Percentiles rank a stretch among this genome's conserved stretches.
These are phyloP conservation scores for Backusella luteola DNA, from an alignment of 192 early-diverging fungal genomes.

Conservation along the genomic window DNA sequence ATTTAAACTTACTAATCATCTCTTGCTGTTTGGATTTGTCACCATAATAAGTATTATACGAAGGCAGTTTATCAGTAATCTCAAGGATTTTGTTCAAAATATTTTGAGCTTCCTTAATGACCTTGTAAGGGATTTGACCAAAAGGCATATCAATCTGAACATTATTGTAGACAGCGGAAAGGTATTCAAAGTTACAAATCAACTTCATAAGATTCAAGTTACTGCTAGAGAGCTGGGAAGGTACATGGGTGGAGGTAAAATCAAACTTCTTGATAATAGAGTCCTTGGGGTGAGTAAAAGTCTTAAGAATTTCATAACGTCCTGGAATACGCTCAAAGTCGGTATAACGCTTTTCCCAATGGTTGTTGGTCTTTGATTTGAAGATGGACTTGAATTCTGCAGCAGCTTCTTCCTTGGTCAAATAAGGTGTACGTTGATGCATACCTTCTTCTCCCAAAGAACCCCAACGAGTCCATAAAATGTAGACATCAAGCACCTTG, in stretches of 20 bases:
- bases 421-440: constrained; percentile 41
- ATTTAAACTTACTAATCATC: constrained; percentile 7
- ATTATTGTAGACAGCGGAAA: constrained; percentile 57
- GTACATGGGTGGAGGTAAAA: constrained; percentile 31
- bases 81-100: constrained; percentile 58
- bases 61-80: constrained; percentile 24
- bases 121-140: constrained; percentile 67
- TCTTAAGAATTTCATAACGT: constrained; percentile 36
- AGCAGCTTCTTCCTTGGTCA: constrained; percentile 35
- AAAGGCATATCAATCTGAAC: constrained; percentile 73
- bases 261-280: constrained; percentile 19
- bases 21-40: not conserved
- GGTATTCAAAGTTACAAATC: constrained; percentile 63
- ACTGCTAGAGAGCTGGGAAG: constrained; percentile 39
- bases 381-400: constrained; percentile 63
- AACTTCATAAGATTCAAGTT: constrained; percentile 64
- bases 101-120: constrained; percentile 56
- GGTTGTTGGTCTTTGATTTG: constrained; percentile 65
- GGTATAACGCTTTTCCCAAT: constrained; percentile 53
- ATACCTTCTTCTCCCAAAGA: constrained; percentile 61
- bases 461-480: constrained; percentile 74
- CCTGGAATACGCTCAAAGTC: constrained; percentile 52
- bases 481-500: constrained; percentile 41
- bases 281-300: constrained; percentile 18
- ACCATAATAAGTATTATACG: not conserved